These are phyloP conservation scores for Vaccinium macrocarpon DNA, from an alignment of 148 eudicot species.

Conservation along the genomic window DNA sequence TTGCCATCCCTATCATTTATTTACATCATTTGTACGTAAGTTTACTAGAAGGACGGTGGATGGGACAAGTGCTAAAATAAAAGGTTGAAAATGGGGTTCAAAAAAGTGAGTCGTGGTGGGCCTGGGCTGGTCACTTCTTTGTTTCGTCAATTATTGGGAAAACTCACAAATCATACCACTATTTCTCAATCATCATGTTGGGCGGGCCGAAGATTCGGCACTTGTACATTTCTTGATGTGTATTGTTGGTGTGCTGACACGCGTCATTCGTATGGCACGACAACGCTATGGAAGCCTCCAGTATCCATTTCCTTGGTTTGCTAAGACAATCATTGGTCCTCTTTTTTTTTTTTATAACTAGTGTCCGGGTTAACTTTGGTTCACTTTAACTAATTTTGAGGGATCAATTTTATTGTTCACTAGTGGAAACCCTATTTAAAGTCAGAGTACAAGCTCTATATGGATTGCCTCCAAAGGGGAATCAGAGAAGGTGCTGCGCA, in stretches of 20 bases:
- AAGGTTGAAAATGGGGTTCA: background rate
- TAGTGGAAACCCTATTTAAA: too few species aligned
- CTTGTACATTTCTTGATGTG: background rate
- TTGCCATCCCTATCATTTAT: too few species aligned
- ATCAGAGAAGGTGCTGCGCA: too few species aligned
- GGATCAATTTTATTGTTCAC: too few species aligned
- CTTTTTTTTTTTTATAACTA: too few species aligned
- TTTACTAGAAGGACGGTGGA: background rate
- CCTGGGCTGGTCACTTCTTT: background rate
- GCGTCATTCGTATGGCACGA: background rate
- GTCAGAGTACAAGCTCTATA: too few species aligned
- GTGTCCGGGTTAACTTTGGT: too few species aligned
- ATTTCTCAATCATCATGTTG: background rate
- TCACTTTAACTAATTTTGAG: too few species aligned
- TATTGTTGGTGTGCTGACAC: background rate
- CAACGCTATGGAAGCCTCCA: background rate
- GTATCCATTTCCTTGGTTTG: too few species aligned
- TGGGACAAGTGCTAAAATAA: background rate
- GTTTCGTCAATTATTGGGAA: background rate
- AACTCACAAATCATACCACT: background rate
- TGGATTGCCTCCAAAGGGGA: too few species aligned
- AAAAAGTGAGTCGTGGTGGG: background rate
- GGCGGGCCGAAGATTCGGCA: background rate
- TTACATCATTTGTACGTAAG: too few species aligned
- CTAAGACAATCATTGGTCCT: too few species aligned